These are phyloP conservation scores for Cucurbita maxima DNA, from an alignment of 306 rosid genomes.

Conservation along the genomic window DNA sequence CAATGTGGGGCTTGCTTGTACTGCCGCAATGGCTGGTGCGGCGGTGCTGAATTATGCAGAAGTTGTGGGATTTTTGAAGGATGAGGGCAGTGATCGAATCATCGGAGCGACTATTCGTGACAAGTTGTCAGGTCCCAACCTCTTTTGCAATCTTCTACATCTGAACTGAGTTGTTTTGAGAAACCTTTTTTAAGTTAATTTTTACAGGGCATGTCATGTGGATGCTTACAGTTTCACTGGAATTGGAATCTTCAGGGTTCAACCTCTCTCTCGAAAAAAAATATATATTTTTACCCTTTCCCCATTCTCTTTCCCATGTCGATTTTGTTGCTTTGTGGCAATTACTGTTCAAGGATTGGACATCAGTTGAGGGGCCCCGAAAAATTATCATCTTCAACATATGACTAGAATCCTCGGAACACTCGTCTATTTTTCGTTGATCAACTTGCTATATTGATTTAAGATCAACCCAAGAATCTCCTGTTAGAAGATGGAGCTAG, in stretches of 20 bases:
- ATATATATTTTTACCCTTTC: not conserved
- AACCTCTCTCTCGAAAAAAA: not conserved
- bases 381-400: not conserved
- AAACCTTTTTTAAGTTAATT: not conserved
- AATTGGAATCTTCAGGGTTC: not conserved
- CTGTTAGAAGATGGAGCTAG: not conserved
- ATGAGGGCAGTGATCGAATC: constrained; percentile 47
- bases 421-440: not conserved
- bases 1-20: constrained; percentile 85
- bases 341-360: not conserved
- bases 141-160: not conserved
- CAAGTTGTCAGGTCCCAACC: constrained; percentile 57
- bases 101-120: constrained; percentile 78
- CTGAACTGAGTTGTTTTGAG: not conserved
- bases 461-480: not conserved
- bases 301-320: not conserved
- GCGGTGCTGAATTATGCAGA: constrained; percentile 96
- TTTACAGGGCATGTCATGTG: not conserved
- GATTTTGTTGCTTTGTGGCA: not conserved
- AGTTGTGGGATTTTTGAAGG: constrained; percentile 71
- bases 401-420: not conserved
- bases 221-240: not conserved
- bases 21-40: constrained; percentile 96
- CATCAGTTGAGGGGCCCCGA: not conserved
- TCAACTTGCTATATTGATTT: not conserved